Base-by-base conservation (phyloP, 2,329 filamentous ascomycete species). In the Talaromyces marneffei region DNA sequence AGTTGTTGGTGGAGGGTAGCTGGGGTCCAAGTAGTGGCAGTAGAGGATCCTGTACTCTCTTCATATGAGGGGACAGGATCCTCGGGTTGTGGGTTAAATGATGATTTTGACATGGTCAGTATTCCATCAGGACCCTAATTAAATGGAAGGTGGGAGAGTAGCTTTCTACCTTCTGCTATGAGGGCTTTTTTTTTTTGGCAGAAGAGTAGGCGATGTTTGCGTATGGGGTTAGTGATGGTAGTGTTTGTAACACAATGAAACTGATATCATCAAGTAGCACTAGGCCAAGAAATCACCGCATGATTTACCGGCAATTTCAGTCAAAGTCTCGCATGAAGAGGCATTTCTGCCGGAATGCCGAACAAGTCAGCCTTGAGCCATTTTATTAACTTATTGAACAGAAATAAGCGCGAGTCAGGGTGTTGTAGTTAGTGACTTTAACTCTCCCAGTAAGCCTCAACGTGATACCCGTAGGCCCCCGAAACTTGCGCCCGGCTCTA, bases 21-120 rank as follows among this genome's bases (percentile, higher is more conserved):
- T 10, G 50, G 50, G 10, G 50, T 44, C 44, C 60, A 42, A 9
- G 29, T 9, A 52, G 48, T 52, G 27, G 48, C 48, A 52, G 57
- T 29, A 40, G 52, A 62, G 20, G 62, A 50, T 10, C 46, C 62
- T 42, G 67, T 53, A n/a, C 70, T 70, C 59, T 73, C 72, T 63
- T 74, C 72, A 63, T 74, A 74, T 2, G 68, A 69, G 16, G 72
- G 72, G 9, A 68, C 67, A 12, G 65, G 72, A 64, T 77, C 71
- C 65, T 72, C 69, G 56, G 18, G 12, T 27, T 57, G 59, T 18
- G 33, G 46, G n/a, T 52, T 39, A 23, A 62, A 53, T 16, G 52
- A 18, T 33, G 62, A 56, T 40, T 61, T 61, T 12, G 62, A 63
- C 62, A 63, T 63, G 57, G 25, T 37, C 56, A n/a, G 23, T 25